Percentiles rank a stretch among this genome's conserved stretches.
Evolutionary conservation across 345 rosid genomes (phyloP).

Genomic region (Viola odorata): DNA sequence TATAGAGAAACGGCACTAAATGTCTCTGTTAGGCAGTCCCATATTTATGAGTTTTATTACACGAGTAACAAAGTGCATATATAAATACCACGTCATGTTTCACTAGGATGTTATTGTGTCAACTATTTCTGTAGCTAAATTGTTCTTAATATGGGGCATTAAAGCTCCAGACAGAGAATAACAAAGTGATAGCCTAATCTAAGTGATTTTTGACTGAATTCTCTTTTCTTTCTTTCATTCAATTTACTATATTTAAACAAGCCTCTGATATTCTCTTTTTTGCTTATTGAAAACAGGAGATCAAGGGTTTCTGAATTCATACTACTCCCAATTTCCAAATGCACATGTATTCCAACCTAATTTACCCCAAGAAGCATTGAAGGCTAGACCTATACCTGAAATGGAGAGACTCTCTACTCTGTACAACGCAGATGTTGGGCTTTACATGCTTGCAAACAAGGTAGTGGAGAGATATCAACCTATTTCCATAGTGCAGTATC

Average conservation of each 20-base stretch:
- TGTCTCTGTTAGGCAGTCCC: too few species aligned
- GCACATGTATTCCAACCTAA: conserved; percentile 83
- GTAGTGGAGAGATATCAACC: conserved; percentile 24
- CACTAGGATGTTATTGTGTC: too few species aligned
- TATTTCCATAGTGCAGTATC: neutral
- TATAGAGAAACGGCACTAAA: too few species aligned
- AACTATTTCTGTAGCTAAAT: too few species aligned
- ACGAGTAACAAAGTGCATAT: too few species aligned
- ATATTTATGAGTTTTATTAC: too few species aligned
- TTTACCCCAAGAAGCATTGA: conserved; percentile 46
- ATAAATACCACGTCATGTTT: too few species aligned
- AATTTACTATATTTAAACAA: neutral
- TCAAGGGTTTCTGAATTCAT: conserved; percentile 88
- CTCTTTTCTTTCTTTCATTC: neutral
- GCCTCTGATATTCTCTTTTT: neutral
- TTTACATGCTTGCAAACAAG: conserved; percentile 98
- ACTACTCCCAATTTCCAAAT: conserved; percentile 68
- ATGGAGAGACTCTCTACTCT: conserved; percentile 94
- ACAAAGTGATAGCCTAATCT: neutral
- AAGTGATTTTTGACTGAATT: neutral
- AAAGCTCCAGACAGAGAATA: too few species aligned
- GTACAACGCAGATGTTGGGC: conserved; percentile 97
- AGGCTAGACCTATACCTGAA: conserved; percentile 56
- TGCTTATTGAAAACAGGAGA: conserved; percentile 39
- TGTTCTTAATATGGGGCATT: too few species aligned